These are phyloP conservation scores for Hypoxylon sp. DNA, from an alignment of 2,329 filamentous ascomycete genomes.

Conservation along the genomic window DNA sequence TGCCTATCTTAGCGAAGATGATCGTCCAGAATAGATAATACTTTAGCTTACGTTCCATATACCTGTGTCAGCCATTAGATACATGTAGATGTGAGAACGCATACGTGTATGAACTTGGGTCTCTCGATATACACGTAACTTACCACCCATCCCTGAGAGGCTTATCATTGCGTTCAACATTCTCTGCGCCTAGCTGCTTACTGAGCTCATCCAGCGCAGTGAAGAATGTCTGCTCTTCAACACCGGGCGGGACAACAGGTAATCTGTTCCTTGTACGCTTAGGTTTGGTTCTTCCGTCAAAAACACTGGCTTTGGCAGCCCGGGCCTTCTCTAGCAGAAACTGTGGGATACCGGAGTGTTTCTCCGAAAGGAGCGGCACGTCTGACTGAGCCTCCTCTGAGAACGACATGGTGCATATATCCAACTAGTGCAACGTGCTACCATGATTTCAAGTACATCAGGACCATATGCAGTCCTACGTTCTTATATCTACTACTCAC, in stretches of 20 bases:
- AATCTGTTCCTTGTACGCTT: constrained; percentile 50
- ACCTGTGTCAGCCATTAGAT: constrained; percentile 40
- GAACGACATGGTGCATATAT: constrained; percentile 38
- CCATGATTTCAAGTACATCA: neutral
- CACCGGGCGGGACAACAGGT: constrained; percentile 58
- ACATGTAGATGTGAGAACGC: constrained; percentile 12
- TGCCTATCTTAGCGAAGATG: constrained; percentile 35
- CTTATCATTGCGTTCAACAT: constrained; percentile 60
- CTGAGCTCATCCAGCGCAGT: constrained; percentile 57
- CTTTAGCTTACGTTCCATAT: constrained; percentile 51
- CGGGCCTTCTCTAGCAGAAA: constrained; percentile 58
- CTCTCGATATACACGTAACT: constrained; percentile 36
- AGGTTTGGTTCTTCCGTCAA: constrained; percentile 55
- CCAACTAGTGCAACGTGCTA: neutral
- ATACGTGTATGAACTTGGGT: constrained; percentile 21
- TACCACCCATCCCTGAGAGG: constrained; percentile 59
- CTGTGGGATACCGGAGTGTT: constrained; percentile 58
- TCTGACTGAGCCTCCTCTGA: constrained; percentile 49
- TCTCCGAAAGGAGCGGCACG: constrained; percentile 56
- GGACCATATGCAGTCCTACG: neutral
- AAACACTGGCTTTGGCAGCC: constrained; percentile 54
- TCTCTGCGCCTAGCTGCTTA: constrained; percentile 54
- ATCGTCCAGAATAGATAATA: neutral
- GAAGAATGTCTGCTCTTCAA: constrained; percentile 54
- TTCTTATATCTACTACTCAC: constrained; percentile 27